phyloP scores from a whole-genome alignment of 345 rosid genomes.

The Eucalyptus virginea region DNA sequence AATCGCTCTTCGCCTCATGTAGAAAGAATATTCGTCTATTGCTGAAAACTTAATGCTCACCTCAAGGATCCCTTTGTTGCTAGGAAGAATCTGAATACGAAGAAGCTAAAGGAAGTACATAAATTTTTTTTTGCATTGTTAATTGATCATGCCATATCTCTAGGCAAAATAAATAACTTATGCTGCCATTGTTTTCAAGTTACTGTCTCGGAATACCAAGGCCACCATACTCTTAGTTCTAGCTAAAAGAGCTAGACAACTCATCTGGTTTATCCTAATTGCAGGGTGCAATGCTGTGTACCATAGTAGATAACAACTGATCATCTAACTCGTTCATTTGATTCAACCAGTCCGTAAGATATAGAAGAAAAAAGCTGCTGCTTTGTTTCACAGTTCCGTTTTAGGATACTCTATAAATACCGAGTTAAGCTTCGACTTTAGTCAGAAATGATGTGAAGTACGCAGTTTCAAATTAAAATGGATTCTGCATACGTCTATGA shows the following conservation, averaged over 20 bases:
- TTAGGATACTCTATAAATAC: background rate
- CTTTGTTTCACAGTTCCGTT: background rate
- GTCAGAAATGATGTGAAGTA: background rate
- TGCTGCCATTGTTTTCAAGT: background rate
- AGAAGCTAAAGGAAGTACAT: background rate
- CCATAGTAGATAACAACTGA: background rate
- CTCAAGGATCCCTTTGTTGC: background rate
- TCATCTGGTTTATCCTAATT: background rate
- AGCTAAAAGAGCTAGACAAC: background rate
- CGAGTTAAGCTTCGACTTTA: background rate
- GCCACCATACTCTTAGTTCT: background rate
- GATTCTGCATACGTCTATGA: background rate
- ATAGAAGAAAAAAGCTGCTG: background rate
- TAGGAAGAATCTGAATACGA: background rate
- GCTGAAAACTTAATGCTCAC: background rate
- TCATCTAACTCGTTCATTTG: background rate
- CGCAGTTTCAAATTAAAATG: background rate
- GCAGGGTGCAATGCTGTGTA: background rate
- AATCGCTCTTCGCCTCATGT: background rate
- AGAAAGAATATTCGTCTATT: background rate
- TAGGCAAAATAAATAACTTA: background rate
- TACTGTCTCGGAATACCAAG: background rate
- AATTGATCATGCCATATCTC: background rate
- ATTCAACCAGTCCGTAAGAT: background rate
- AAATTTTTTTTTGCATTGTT: background rate